Base-by-base conservation (phyloP, 2,329 filamentous ascomycete genomes). In the Macrophomina tecta region DNA sequence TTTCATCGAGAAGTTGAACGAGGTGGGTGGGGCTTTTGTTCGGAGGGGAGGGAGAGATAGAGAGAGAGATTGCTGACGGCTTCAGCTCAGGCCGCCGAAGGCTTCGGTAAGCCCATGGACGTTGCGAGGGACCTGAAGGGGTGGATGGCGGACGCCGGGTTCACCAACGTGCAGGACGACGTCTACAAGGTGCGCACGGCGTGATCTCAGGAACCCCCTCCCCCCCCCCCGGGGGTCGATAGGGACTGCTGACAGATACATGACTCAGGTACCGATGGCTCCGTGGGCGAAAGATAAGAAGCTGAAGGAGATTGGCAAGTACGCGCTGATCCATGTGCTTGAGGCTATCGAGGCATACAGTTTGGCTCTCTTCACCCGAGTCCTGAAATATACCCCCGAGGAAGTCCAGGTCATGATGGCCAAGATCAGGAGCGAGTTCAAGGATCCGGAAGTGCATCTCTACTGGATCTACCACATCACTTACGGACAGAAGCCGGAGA, bases 81-180 rank as follows among this genome's bases (percentile, higher is more conserved):
- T 18, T 38, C 38, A 65, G 12, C 46, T 28, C 58, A 64, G 36
- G 42, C 58, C 2, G 32, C 30, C 45, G 45, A 62, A 23, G 18
- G 16, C 2, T 62, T 62, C 53, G 79, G 78, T 0, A 77, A 77
- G 23, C 71, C 74, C 0, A 71, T 79, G n/a, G 72, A 74, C 28
- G 74, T 81, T n/a, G 80, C 78, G 32, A 36, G 74, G 32, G 66
- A 78, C 14, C 75, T 81, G 48, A 77, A 79, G 69, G 73, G 77
- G 46, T 80, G 82, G 65, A 78, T 88, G 70, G 74, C 76, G 2
- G 82, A 83, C 9, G 84, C 82, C 0, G 87, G 87, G 0, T 88
- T 88, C 69, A 75, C 79, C 55, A 80, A 87, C 64, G 81, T 89
- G 0, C 75, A 75, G 0, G 82, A 86, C 70, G 75, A 79, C 2